Conservation (phyloP, 2,329 filamentous ascomycete genomes). For the Penicillium concentricum region DNA sequence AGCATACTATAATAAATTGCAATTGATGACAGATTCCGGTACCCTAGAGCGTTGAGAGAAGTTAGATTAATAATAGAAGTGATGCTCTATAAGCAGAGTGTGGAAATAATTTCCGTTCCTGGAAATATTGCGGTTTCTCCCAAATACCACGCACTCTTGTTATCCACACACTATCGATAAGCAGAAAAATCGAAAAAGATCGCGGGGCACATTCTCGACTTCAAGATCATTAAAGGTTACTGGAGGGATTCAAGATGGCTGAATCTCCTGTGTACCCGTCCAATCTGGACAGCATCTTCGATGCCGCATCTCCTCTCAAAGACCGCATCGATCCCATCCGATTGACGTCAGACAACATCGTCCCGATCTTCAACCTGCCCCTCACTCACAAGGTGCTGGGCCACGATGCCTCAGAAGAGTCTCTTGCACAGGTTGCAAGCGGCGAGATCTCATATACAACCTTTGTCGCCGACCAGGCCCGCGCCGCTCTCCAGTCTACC, state of each 20-base stretch:
- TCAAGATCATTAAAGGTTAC: constrained; percentile 5
- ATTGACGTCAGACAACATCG: constrained; percentile 34
- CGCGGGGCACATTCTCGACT: constrained; percentile 24
- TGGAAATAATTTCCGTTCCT: constrained; percentile 5
- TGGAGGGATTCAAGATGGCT: constrained; percentile 24
- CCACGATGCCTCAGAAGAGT: constrained; percentile 30
- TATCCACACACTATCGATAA: constrained; percentile 29
- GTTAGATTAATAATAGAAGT: background rate
- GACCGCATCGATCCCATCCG: constrained; percentile 36
- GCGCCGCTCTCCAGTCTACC: constrained; percentile 20
- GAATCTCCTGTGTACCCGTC: constrained; percentile 25
- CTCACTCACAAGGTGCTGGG: constrained; percentile 42
- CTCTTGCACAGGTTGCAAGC: constrained; percentile 29
- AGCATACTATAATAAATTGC: background rate
- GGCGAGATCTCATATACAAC: constrained; percentile 39
- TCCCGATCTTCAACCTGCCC: constrained; percentile 35
- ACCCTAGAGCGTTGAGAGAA: background rate
- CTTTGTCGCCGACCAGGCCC: constrained; percentile 37
- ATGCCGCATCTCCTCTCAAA: constrained; percentile 25
- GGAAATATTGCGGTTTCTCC: fast-evolving
- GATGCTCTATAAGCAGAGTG: background rate
- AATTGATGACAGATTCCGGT: background rate
- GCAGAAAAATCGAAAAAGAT: constrained; percentile 26
- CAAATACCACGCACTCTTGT: constrained; percentile 7
- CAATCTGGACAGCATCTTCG: constrained; percentile 37